These are phyloP conservation scores for Saccharomycopsis hybrid DNA, from an alignment of 1,139 yeast genomes.

Conservation along the genomic window DNA sequence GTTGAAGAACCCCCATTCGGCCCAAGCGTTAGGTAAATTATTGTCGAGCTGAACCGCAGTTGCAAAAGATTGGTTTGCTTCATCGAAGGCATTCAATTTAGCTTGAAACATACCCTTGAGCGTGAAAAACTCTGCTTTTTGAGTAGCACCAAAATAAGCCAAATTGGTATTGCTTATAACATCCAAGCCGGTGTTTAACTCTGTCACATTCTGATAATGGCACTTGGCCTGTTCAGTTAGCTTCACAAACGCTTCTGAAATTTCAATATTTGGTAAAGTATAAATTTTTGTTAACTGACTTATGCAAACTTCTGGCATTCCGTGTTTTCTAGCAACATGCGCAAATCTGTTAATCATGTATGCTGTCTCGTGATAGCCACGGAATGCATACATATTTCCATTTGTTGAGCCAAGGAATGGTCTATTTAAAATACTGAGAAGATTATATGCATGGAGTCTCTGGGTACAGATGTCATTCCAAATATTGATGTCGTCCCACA, in stretches of 20 bases:
- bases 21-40: conserved; percentile 97
- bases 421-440: conserved; percentile 89
- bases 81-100: conserved; percentile 81
- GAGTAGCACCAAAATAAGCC: conserved; percentile 94
- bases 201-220: conserved; percentile 84
- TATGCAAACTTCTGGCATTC: conserved; percentile 95
- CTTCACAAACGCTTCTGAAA: conserved; percentile 95
- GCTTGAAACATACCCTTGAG: conserved; percentile 97
- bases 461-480: conserved; percentile 98
- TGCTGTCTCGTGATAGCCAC: conserved; percentile 90
- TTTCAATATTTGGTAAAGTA: conserved; percentile 94
- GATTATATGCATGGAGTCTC: conserved; percentile 97
- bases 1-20: conserved; percentile 97
- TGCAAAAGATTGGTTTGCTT: conserved; percentile 96
- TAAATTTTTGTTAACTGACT: conserved; percentile 89
- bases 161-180: conserved; percentile 94
- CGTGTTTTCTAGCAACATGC: conserved; percentile 94
- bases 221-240: conserved; percentile 96
- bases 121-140: conserved; percentile 95
- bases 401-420: conserved; percentile 70
- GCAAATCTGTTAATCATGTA: conserved; percentile 99
- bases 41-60: conserved; percentile 95
- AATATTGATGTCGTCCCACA: conserved; percentile 94
- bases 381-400: conserved; percentile 86
- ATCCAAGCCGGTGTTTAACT: conserved; percentile 88